These are phyloP conservation scores for Hymenochaete sp. DNA, from an alignment of 1,284 basidiomycete genomes.

Conservation along the genomic window DNA sequence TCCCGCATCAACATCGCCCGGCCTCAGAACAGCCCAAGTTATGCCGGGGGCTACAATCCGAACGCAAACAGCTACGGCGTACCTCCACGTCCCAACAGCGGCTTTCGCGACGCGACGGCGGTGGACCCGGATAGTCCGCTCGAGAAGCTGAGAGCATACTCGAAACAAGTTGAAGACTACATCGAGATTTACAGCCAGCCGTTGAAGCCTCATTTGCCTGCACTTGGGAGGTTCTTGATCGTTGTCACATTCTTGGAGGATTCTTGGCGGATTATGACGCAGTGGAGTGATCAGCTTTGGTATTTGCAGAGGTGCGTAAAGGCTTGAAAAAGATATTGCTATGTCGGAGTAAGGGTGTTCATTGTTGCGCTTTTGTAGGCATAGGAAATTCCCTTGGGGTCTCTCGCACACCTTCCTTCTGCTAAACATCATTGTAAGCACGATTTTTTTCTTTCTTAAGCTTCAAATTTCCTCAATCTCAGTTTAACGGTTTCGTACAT, in stretches of 20 bases:
- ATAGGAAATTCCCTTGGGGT: constrained; percentile 92
- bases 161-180: constrained; percentile 82
- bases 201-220: constrained; percentile 88
- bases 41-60: constrained; percentile 44
- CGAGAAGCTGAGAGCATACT: constrained; percentile 73
- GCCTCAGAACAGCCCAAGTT: constrained; percentile 45
- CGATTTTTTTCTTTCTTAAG: not conserved
- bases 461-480: not conserved
- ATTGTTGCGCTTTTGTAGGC: constrained; percentile 38
- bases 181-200: constrained; percentile 93
- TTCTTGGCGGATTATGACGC: constrained; percentile 86
- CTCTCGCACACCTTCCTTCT: constrained; percentile 89
- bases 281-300: constrained; percentile 96
- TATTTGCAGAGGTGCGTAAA: constrained; percentile 80
- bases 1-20: constrained; percentile 77
- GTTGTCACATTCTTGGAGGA: constrained; percentile 99
- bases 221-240: constrained; percentile 93
- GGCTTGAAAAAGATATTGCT: constrained; percentile 12
- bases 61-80: constrained; percentile 72
- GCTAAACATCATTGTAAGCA: constrained; percentile 86
- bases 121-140: constrained; percentile 68
- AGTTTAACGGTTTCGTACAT: not conserved
- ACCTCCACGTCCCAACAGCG: constrained; percentile 52
- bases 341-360: not conserved
- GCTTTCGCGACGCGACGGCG: constrained; percentile 56